Percentiles rank a stretch among this genome's conserved stretches.
phyloP scores from a whole-genome alignment of 345 rosid species.

The Gossypium anomalum region DNA sequence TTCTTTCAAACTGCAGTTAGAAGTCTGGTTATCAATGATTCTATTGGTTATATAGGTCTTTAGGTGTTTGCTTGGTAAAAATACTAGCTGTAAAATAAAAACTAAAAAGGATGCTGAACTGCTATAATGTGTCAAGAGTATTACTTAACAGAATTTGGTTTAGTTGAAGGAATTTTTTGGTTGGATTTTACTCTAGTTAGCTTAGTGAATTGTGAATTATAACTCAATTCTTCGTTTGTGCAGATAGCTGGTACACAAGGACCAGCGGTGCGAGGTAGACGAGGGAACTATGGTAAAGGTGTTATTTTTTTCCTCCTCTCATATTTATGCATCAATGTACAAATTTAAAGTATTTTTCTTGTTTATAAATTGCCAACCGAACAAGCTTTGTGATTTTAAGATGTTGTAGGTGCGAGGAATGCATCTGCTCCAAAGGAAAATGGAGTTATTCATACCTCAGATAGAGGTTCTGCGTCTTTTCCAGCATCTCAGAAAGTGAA shows the following conservation, averaged over 20 bases:
- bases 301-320: background rate
- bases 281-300: conserved; percentile 39
- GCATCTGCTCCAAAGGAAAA: conserved; percentile 50
- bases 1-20: background rate
- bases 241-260: background rate
- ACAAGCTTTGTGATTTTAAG: conserved; percentile 21
- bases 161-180: background rate
- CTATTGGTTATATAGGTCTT: background rate
- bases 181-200: background rate
- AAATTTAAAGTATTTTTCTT: background rate
- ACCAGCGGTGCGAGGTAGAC: conserved; percentile 28
- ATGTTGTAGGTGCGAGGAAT: conserved; percentile 48
- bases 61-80: background rate
- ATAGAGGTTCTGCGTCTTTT: conserved; percentile 34
- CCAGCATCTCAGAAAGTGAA: conserved; percentile 36
- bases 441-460: conserved; percentile 35
- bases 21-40: background rate
- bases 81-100: too few relatives aligned
- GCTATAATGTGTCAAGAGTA: background rate
- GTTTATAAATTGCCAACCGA: background rate
- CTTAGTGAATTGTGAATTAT: background rate
- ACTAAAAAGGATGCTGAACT: too few relatives aligned
- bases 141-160: background rate
- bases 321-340: background rate
- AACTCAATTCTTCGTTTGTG: background rate